Base-by-base conservation (phyloP, 2,329 filamentous ascomycete species). In the Talaromyces verruculosus region DNA sequence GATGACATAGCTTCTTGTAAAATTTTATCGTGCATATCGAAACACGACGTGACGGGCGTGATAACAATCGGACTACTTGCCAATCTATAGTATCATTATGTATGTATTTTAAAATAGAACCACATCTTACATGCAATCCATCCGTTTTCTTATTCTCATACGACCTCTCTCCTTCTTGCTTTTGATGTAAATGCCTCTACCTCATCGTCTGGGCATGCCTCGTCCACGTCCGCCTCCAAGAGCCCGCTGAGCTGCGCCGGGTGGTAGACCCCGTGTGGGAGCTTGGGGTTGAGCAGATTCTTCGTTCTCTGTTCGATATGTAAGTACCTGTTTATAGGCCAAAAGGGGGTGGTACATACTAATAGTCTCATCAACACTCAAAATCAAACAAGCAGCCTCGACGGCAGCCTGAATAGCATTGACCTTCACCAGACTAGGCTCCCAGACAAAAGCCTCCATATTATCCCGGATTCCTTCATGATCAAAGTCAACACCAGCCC, bases 361-460 rank as follows among this genome's bases (percentile, higher is more conserved):
- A 81, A 99, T 98, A 39, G 95, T 99, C 87, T 99, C 95, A 76
- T 99, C 95, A 65, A 99, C 95, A 72, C 92, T 91, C 74, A 99
- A 82, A 71, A 99, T 98, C 82, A 99, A 82, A 82, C 95, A 99
- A 72, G 91, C 91, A 25, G 95, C 95, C 82, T 99, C 95, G 37
- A 93, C 93, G 61, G 95, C 95, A 22, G 95, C 94, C 83, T 97
- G 93, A 70, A 99, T 90, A 71, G 95, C 95, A 79, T 99, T 99
- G 79, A 96, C 85, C 88, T 99, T 99, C 76, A 99, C 91, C 69
- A 98, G 84, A 58, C 91, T 91, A 5, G 95, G 95, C 82, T 99
- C 95, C 95, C 95, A 99, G 49, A 99, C 95, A 78, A 98, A 99
- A 65, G 87, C 89, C 77, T 92, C 90, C 86, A 98, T 90, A 85